Conservation (phyloP, 768 basidiomycete genomes). For the Kwoniella botswanensis region DNA sequence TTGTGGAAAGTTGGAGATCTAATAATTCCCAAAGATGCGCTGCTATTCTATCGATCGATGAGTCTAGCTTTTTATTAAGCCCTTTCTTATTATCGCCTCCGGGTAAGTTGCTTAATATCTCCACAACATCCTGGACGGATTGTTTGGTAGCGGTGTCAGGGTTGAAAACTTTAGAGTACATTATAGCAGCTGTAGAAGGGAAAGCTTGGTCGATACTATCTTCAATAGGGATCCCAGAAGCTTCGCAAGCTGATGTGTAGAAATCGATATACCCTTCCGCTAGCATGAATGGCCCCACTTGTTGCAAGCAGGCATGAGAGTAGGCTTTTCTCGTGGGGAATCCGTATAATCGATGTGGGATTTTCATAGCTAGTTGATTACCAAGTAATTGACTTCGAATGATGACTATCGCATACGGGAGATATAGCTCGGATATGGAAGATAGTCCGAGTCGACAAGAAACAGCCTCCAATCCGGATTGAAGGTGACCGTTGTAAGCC, state of each 20-base stretch:
- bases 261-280: constrained; percentile 35
- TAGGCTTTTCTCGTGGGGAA: constrained; percentile 71
- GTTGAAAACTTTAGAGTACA: constrained; percentile 14
- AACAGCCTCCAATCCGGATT: constrained; percentile 64
- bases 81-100: constrained; percentile 1
- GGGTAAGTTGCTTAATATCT: not conserved
- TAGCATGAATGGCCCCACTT: constrained; percentile 72
- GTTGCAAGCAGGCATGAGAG: constrained; percentile 69
- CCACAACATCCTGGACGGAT: not conserved
- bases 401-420: constrained; percentile 77
- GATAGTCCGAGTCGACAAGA: constrained; percentile 71
- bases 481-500: constrained; percentile 57
- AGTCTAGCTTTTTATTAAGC: not conserved
- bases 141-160: not conserved
- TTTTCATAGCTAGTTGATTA: constrained; percentile 59
- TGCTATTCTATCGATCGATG: constrained; percentile 11
- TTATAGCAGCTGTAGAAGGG: constrained; percentile 21
- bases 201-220: constrained; percentile 16
- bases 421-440: constrained; percentile 70
- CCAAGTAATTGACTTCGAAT: constrained; percentile 62
- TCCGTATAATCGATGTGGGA: constrained; percentile 77
- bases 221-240: constrained; percentile 4
- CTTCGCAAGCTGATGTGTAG: constrained; percentile 70
- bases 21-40: constrained; percentile 21
- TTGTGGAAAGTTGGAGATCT: constrained; percentile 7